Evolutionary conservation across 1,139 yeast genomes (phyloP).

Genomic region (Pichia kudriavzevii): DNA sequence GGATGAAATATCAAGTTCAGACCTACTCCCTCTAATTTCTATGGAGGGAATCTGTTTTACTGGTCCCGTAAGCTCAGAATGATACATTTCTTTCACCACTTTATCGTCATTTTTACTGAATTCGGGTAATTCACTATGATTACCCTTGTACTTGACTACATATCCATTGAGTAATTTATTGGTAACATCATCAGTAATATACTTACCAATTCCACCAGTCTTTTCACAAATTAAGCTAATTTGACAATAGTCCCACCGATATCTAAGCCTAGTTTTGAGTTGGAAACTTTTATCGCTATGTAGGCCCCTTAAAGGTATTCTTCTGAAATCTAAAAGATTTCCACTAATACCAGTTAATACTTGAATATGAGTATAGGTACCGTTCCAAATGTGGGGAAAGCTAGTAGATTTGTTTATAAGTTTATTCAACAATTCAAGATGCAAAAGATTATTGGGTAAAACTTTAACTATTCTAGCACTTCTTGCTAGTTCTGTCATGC

Average conservation of each 20-base stretch:
- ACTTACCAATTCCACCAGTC: constrained; percentile 30
- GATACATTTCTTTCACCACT: too few species aligned
- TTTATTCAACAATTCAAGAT: constrained; percentile 1
- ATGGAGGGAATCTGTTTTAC: too few species aligned
- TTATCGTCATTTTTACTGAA: constrained; percentile 14
- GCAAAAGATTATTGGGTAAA: constrained; percentile 5
- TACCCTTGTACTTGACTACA: too few species aligned
- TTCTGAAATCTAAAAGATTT: constrained; percentile 33
- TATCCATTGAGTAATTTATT: too few species aligned
- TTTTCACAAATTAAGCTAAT: constrained; percentile 32
- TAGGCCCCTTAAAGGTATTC: constrained; percentile 29
- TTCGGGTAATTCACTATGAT: background rate
- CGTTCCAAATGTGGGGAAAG: constrained; percentile 29
- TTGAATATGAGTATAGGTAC: constrained; percentile 25
- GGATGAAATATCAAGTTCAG: too few species aligned
- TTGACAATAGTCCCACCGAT: constrained; percentile 21
- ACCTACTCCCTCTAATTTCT: too few species aligned
- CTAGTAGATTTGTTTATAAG: constrained; percentile 17
- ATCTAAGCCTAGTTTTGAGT: constrained; percentile 20
- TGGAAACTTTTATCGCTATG: constrained; percentile 25
- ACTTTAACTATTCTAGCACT: constrained; percentile 6
- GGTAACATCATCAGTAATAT: constrained; percentile 2
- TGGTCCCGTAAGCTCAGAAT: too few species aligned
- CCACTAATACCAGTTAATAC: constrained; percentile 29
- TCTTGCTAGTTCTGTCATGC: constrained; percentile 12